Conservation (phyloP, 148 eudicot genomes). For the Rhododendron williamsianum region DNA sequence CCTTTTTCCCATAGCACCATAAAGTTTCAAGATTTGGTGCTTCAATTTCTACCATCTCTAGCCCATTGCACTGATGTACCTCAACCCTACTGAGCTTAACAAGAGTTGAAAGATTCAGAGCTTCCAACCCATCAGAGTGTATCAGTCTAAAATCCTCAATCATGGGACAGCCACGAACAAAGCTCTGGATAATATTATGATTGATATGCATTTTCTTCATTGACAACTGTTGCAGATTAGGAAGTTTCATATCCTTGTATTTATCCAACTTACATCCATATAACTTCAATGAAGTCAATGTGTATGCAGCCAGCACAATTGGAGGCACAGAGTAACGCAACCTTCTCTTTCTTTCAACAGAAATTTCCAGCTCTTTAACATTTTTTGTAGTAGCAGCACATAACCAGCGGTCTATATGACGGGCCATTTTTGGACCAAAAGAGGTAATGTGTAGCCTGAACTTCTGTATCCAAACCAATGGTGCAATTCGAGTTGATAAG, state of each 20-base stretch:
- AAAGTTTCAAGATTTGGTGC: constrained; percentile 26
- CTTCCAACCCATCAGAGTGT: constrained; percentile 9
- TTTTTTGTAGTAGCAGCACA: constrained; percentile 17
- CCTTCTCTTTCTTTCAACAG: constrained; percentile 1
- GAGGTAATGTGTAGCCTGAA: constrained; percentile 24
- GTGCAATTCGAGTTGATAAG: constrained; percentile 18
- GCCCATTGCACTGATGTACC: constrained; percentile 25
- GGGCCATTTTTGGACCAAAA: background rate
- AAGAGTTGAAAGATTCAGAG: constrained; percentile 19
- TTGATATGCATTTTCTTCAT: constrained; percentile 19
- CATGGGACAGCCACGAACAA: constrained; percentile 26
- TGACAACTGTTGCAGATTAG: constrained; percentile 26
- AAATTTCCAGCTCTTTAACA: constrained; percentile 33
- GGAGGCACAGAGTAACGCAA: constrained; percentile 19
- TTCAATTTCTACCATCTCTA: constrained; percentile 15
- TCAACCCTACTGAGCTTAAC: constrained; percentile 27
- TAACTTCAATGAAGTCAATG: constrained; percentile 29
- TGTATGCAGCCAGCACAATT: constrained; percentile 10
- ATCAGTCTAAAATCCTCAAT: constrained; percentile 36
- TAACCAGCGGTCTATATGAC: constrained; percentile 21
- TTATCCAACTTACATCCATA: constrained; percentile 17
- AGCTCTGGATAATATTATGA: constrained; percentile 15
- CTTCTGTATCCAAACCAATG: constrained; percentile 22
- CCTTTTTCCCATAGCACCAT: constrained; percentile 16
- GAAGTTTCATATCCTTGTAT: constrained; percentile 13